Evolutionary conservation across 345 rosid genomes (phyloP).

Genomic region (Odontarrhena argentea): DNA sequence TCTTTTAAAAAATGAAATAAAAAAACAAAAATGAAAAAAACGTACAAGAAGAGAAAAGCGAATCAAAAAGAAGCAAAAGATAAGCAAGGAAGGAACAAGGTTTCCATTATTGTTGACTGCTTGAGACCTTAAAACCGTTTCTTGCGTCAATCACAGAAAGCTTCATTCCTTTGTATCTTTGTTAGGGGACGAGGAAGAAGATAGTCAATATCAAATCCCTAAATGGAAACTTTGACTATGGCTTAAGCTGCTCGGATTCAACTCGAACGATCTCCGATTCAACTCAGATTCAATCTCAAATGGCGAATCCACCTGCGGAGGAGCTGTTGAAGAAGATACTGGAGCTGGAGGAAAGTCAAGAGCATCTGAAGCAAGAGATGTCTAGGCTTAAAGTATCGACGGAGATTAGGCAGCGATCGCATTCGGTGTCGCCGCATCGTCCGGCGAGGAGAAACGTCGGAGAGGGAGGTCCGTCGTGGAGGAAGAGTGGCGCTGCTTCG

Average conservation of each 20-base stretch:
- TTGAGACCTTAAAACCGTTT: conserved; percentile 22
- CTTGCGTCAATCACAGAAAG: conserved; percentile 3
- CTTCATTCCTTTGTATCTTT: neutral
- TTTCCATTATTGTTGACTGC: conserved; percentile 43
- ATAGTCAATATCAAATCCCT: too few relatives aligned
- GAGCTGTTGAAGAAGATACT: conserved; percentile 84
- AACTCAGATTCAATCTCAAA: conserved; percentile 37
- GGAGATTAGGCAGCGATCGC: conserved; percentile 66
- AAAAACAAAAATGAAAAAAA: neutral
- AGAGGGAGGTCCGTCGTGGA: conserved; percentile 40
- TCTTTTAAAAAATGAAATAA: neutral
- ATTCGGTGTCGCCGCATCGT: conserved; percentile 82
- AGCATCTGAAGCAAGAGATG: conserved; percentile 78
- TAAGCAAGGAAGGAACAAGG: conserved; percentile 15
- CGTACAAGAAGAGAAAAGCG: conserved; percentile 2
- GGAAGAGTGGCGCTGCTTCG: conserved; percentile 67
- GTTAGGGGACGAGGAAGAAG: neutral
- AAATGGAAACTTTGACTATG: conserved; percentile 2
- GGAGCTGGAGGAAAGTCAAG: conserved; percentile 86
- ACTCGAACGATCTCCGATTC: conserved; percentile 34
- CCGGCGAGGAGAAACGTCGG: conserved; percentile 47
- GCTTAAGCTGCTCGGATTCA: conserved; percentile 33
- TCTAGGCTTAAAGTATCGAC: conserved; percentile 60
- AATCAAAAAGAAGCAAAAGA: conserved; percentile 23
- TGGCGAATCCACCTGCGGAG: conserved; percentile 76